Conservation (phyloP, 352 stramenopile species). For the Globisporangium apiculatum region DNA sequence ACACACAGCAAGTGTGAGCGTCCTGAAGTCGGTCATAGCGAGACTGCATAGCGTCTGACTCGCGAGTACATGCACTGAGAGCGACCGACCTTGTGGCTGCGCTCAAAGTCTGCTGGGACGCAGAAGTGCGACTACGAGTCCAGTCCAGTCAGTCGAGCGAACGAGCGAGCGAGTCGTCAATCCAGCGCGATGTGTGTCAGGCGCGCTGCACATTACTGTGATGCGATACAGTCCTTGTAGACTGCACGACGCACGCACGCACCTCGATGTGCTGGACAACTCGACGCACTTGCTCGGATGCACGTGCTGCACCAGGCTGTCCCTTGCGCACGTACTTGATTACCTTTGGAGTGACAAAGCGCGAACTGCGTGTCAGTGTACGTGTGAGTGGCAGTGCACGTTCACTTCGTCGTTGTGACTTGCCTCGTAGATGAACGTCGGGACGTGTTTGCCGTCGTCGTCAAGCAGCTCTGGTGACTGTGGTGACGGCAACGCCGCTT, state of each 20-base stretch:
- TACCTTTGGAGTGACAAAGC: neutral
- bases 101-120: neutral
- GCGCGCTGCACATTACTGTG: neutral
- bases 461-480: neutral
- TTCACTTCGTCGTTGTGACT: neutral
- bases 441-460: neutral
- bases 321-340: neutral
- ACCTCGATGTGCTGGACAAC: neutral
- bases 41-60: too few relatives aligned
- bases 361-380: neutral
- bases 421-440: neutral
- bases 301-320: neutral
- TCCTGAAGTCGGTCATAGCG: too few relatives aligned
- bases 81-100: neutral
- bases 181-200: neutral
- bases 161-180: neutral
- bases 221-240: neutral
- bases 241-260: neutral
- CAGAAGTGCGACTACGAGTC: neutral
- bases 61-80: neutral
- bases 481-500: neutral
- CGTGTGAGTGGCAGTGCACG: neutral
- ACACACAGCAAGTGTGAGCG: too few relatives aligned
- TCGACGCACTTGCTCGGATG: neutral
- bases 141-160: neutral